phyloP scores from a whole-genome alignment of 139 green algal species.

The Ettlia oleoabundans region DNA sequence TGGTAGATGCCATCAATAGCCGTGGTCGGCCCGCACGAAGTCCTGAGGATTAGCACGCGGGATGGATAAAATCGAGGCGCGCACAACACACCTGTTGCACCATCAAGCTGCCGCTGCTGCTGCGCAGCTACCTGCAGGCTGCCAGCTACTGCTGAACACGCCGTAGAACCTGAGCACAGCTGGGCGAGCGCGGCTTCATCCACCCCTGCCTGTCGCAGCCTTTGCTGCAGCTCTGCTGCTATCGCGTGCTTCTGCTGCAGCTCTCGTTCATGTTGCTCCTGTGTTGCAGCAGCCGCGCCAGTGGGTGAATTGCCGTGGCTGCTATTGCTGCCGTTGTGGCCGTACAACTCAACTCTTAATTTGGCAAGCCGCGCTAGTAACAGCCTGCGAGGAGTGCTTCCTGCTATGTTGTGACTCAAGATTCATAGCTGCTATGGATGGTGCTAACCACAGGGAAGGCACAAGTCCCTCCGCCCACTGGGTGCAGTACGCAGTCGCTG shows the following conservation, averaged over 20 bases:
- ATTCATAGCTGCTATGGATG: too few relatives aligned
- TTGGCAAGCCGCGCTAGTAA: not conserved
- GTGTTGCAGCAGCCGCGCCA: not conserved
- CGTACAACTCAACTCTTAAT: not conserved
- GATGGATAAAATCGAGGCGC: not conserved
- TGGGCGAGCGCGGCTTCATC: not conserved
- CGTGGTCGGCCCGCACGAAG: too few relatives aligned
- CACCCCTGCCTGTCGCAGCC: constrained; percentile 1
- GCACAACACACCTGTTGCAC: not conserved
- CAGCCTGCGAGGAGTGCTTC: too few relatives aligned
- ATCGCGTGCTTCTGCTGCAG: not conserved
- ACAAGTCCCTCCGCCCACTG: too few relatives aligned
- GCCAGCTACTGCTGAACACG: not conserved
- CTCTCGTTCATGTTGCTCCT: not conserved
- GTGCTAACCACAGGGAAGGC: too few relatives aligned
- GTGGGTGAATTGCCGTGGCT: not conserved
- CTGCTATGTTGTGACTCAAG: too few relatives aligned
- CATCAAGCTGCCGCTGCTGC: not conserved
- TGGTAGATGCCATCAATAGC: too few relatives aligned
- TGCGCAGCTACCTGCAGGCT: not conserved
- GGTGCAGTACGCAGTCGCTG: too few relatives aligned
- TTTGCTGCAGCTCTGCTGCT: constrained; percentile 13
- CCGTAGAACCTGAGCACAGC: constrained; percentile 9
- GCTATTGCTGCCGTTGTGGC: not conserved
- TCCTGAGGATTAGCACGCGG: too few relatives aligned